These are phyloP conservation scores for Globisporangium abappressorium DNA, from an alignment of 352 stramenopile species.

Conservation along the genomic window DNA sequence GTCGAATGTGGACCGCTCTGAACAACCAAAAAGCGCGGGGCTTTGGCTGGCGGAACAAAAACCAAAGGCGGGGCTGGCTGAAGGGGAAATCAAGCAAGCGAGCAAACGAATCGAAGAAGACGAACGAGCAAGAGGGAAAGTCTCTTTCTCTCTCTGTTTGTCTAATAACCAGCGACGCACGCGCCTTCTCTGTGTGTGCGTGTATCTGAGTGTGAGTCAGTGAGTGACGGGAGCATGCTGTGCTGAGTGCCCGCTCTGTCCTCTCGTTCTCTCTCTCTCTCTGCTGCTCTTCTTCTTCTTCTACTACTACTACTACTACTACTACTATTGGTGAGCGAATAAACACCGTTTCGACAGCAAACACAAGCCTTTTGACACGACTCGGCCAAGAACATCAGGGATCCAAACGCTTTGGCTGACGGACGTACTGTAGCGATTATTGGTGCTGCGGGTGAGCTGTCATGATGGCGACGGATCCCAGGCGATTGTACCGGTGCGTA, in stretches of 20 bases:
- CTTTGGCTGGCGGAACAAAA: not conserved
- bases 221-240: constrained; percentile 14
- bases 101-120: not conserved
- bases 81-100: not conserved
- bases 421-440: not conserved
- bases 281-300: constrained; percentile 1
- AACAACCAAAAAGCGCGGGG: not conserved
- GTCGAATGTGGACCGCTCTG: not conserved
- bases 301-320: not conserved
- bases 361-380: not conserved
- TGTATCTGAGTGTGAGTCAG: not conserved
- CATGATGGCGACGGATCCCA: constrained; percentile 24
- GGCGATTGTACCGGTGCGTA: constrained; percentile 37
- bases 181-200: not conserved
- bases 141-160: not conserved
- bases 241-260: constrained; percentile 11
- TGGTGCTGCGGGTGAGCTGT: not conserved
- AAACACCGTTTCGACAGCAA: not conserved
- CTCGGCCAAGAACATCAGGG: constrained; percentile 1
- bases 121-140: not conserved
- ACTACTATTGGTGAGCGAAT: not conserved
- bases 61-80: not conserved
- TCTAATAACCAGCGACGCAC: not conserved
- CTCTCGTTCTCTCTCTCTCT: not conserved
- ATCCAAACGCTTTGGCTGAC: not conserved